Percentiles rank a stretch among this genome's conserved stretches.
Evolutionary conservation across 305 asterid genomes (phyloP).

Genomic region (Fraxinus albicans): DNA sequence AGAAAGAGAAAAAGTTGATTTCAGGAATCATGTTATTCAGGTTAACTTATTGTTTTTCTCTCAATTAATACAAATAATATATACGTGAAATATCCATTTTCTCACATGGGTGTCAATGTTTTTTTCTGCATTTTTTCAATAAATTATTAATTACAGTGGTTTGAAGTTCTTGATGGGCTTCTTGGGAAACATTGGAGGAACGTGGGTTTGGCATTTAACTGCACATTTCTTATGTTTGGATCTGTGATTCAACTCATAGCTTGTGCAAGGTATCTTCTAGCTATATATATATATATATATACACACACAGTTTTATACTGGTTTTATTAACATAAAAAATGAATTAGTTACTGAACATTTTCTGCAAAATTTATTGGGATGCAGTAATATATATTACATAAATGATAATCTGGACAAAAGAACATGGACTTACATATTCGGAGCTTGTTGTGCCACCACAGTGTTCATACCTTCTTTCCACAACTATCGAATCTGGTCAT

Average conservation of each 20-base stretch:
- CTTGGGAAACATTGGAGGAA: slow-evolving; percentile 84
- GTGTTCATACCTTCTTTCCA: slow-evolving; percentile 30
- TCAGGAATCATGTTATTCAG: slow-evolving; percentile 55
- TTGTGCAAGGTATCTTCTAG: slow-evolving; percentile 35
- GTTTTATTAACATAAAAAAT: neutral
- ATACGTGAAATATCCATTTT: neutral
- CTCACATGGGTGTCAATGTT: slow-evolving; percentile 25
- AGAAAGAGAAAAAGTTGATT: slow-evolving; percentile 46
- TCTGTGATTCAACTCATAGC: slow-evolving; percentile 47
- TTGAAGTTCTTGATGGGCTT: slow-evolving; percentile 83
- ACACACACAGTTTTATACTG: neutral
- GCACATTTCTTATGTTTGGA: slow-evolving; percentile 46
- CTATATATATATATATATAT: neutral
- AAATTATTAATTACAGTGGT: slow-evolving; percentile 46
- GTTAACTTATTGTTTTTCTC: slow-evolving; percentile 3
- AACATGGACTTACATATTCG: slow-evolving; percentile 28
- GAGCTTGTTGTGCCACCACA: slow-evolving; percentile 27
- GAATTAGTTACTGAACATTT: neutral
- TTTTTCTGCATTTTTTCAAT: neutral
- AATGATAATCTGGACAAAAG: slow-evolving; percentile 48
- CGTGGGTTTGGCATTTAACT: slow-evolving; percentile 76
- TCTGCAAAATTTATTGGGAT: neutral
- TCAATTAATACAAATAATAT: neutral
- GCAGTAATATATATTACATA: slow-evolving; percentile 53
- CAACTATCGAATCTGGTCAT: slow-evolving; percentile 55